Conservation (phyloP, 2,329 filamentous ascomycete genomes). For the Epichloe brachyelytri region DNA sequence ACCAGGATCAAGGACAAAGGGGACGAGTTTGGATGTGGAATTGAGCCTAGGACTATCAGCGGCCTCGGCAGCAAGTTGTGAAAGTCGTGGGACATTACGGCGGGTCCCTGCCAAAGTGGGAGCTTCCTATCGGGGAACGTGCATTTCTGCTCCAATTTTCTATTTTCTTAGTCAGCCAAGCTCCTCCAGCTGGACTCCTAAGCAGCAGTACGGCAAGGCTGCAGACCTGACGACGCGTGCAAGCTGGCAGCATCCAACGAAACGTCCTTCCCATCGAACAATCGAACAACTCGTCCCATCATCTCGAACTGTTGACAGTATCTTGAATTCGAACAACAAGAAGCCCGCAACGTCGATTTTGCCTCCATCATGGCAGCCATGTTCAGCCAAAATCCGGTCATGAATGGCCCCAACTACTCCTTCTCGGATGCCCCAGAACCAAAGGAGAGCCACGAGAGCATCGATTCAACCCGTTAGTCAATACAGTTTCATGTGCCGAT, state of each 20-base stretch:
- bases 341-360: too few relatives aligned
- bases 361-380: conserved; percentile 43
- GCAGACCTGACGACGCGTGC: conserved; percentile 22
- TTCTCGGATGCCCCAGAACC: conserved; percentile 46
- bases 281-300: conserved; percentile 5
- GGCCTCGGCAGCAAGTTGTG: conserved; percentile 1
- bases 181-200: conserved; percentile 16
- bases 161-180: conserved; percentile 30
- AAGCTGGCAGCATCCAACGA: conserved; percentile 9
- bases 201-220: conserved; percentile 3
- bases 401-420: conserved; percentile 58
- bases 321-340: not conserved
- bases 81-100: not conserved
- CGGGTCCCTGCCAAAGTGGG: not conserved
- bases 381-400: conserved; percentile 57
- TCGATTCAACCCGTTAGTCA: conserved; percentile 77
- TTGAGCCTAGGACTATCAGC: not conserved
- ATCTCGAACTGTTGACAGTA: not conserved
- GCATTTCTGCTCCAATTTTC: conserved; percentile 4
- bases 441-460: conserved; percentile 54
- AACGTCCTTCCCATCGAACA: conserved; percentile 11
- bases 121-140: conserved; percentile 1
- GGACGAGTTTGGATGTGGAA: not conserved
- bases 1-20: not conserved
- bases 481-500: not conserved